These are phyloP conservation scores for Ilyonectria mors-panacis DNA, from an alignment of 2,329 filamentous ascomycete genomes.

Conservation along the genomic window DNA sequence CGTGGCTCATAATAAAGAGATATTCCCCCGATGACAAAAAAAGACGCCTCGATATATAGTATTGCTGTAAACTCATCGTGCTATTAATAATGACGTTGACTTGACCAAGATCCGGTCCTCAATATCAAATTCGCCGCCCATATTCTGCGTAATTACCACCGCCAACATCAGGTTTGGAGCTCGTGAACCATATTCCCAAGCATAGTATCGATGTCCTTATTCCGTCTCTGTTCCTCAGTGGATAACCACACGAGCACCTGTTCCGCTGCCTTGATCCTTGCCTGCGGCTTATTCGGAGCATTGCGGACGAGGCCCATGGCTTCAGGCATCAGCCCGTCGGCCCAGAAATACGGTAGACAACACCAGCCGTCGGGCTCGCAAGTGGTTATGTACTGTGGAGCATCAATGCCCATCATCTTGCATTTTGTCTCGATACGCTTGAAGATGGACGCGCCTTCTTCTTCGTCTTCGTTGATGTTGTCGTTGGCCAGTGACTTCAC, in stretches of 20 bases:
- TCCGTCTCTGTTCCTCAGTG: conserved; percentile 38
- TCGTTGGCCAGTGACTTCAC: background rate
- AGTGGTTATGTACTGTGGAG: conserved; percentile 54
- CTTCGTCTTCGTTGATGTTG: conserved; percentile 6
- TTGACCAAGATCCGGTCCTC: background rate
- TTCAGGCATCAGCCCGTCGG: conserved; percentile 49
- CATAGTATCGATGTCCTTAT: conserved; percentile 9
- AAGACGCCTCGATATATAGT: background rate
- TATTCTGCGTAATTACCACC: background rate
- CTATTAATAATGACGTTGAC: background rate
- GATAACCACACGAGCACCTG: conserved; percentile 56
- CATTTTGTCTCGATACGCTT: conserved; percentile 54
- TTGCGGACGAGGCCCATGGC: conserved; percentile 52
- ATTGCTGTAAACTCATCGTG: background rate
- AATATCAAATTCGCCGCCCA: background rate
- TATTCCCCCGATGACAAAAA: background rate
- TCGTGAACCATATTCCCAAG: conserved; percentile 9
- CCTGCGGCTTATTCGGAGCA: conserved; percentile 52
- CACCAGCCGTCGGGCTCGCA: conserved; percentile 47
- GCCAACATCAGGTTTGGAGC: background rate
- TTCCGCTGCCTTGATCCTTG: conserved; percentile 58
- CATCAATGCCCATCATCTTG: conserved; percentile 48
- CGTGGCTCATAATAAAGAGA: conserved; percentile 27
- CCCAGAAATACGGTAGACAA: conserved; percentile 55
- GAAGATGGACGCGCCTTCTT: conserved; percentile 30